phyloP scores from a whole-genome alignment of 257 asterid genomes.

The Ilex aquifolium region DNA sequence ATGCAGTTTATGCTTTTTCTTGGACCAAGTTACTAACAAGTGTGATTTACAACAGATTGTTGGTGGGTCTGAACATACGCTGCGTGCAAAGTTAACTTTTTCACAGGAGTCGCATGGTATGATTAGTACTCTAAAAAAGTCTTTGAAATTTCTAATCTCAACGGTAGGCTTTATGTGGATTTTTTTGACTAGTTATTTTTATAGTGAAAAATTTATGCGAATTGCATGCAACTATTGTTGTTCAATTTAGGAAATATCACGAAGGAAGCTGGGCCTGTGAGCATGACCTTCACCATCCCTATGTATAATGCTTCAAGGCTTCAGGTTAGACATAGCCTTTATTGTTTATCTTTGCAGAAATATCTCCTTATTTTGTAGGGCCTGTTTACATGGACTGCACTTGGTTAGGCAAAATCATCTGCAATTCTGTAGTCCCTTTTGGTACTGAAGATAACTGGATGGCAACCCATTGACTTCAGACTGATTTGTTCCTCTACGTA shows the following conservation, averaged over 20 bases:
- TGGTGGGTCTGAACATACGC: conserved; percentile 91
- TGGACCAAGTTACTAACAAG: conserved; percentile 20
- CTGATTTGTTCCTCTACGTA: too few species aligned
- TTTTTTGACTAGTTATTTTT: too few species aligned
- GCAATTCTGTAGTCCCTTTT: too few species aligned
- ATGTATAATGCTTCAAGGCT: conserved; percentile 97
- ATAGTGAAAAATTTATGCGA: too few species aligned
- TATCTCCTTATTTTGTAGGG: too few species aligned
- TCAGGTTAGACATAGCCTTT: conserved; percentile 44
- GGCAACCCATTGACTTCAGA: too few species aligned
- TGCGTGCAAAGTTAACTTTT: conserved; percentile 89
- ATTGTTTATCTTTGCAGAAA: too few species aligned
- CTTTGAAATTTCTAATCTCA: too few species aligned
- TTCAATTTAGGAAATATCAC: conserved; percentile 74
- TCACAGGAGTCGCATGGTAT: conserved; percentile 94
- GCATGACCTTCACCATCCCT: conserved; percentile 96
- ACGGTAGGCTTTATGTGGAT: too few species aligned
- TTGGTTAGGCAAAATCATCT: too few species aligned
- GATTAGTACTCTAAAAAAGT: background rate
- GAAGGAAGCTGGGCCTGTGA: conserved; percentile 99
- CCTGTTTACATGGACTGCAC: too few species aligned
- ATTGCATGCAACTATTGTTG: background rate
- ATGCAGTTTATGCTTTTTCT: conserved; percentile 2
- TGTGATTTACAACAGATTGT: conserved; percentile 50
- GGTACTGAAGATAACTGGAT: too few species aligned